Percentiles rank a stretch among this genome's conserved stretches.
phyloP scores from a whole-genome alignment of 495 filamentous ascomycete species.

The Cetradonia linearis region DNA sequence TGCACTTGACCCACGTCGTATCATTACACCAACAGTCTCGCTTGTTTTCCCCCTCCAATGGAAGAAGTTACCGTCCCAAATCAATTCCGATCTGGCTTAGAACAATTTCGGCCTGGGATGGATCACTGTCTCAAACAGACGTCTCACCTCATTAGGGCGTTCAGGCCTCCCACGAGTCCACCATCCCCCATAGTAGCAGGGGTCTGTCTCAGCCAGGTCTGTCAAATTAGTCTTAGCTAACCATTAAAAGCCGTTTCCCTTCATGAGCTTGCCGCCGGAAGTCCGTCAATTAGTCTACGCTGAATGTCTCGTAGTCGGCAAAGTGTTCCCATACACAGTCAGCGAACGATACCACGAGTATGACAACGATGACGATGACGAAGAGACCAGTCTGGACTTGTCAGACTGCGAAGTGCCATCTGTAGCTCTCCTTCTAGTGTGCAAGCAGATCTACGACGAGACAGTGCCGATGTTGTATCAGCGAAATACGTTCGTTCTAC shows the following conservation, averaged over 20 bases:
- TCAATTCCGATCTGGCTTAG: too few relatives aligned
- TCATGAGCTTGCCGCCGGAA: conserved; percentile 12
- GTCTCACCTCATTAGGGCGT: not conserved
- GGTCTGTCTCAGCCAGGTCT: not conserved
- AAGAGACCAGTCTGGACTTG: not conserved
- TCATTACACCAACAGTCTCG: too few relatives aligned
- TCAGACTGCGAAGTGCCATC: not conserved
- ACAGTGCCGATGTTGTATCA: not conserved
- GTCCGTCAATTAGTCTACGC: conserved; percentile 13
- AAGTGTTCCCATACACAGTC: conserved; percentile 8
- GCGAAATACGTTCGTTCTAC: conserved; percentile 1
- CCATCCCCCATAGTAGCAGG: not conserved
- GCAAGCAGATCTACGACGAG: not conserved
- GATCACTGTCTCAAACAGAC: not conserved
- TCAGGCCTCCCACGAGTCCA: not conserved
- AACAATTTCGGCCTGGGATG: not conserved
- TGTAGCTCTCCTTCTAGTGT: not conserved
- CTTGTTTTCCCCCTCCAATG: too few relatives aligned
- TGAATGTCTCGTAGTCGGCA: conserved; percentile 8
- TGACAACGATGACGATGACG: not conserved
- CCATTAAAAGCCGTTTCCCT: not conserved
- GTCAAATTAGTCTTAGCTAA: not conserved
- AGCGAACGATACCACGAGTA: not conserved
- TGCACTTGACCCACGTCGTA: too few relatives aligned
- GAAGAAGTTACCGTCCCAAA: too few relatives aligned